Conservation (phyloP, 2,329 filamentous ascomycete genomes). For the Pseudogymnoascus sp. region DNA sequence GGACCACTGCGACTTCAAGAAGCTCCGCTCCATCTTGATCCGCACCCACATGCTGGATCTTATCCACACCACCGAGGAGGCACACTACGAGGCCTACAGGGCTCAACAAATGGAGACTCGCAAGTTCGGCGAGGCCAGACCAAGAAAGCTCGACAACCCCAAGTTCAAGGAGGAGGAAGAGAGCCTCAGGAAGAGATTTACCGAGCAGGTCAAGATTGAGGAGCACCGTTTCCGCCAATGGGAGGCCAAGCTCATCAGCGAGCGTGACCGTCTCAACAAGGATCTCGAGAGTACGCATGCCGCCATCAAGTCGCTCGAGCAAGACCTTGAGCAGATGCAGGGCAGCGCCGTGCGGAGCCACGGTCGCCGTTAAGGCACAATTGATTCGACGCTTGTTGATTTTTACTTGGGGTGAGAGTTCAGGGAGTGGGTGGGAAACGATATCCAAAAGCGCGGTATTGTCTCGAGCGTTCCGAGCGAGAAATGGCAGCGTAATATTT, state of each 20-base stretch:
- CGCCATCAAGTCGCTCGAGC: slow-evolving; percentile 82
- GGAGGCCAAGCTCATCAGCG: slow-evolving; percentile 99
- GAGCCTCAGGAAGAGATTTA: slow-evolving; percentile 95
- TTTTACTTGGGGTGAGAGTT: slow-evolving; percentile 12
- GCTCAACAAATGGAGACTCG: slow-evolving; percentile 99
- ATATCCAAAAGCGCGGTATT: slow-evolving; percentile 14
- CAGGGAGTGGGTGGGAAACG: slow-evolving; percentile 12
- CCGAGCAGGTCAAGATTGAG: slow-evolving; percentile 99
- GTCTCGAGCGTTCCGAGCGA: slow-evolving; percentile 22
- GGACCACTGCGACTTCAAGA: slow-evolving; percentile 99
- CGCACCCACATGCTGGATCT: slow-evolving; percentile 99
- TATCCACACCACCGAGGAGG: slow-evolving; percentile 98
- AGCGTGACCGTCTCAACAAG: slow-evolving; percentile 99
- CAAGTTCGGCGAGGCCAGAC: slow-evolving; percentile 96
- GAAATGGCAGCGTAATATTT: slow-evolving; percentile 21
- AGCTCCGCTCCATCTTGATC: slow-evolving; percentile 96
- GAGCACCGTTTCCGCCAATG: slow-evolving; percentile 98
- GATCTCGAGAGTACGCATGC: slow-evolving; percentile 97
- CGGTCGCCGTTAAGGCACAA: slow-evolving; percentile 64
- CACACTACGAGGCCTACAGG: slow-evolving; percentile 98
- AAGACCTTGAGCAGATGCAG: slow-evolving; percentile 89
- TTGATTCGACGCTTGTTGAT: slow-evolving; percentile 6
- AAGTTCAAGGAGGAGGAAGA: slow-evolving; percentile 99
- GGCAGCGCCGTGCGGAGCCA: slow-evolving; percentile 83
- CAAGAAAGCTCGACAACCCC: slow-evolving; percentile 97